Evolutionary conservation across 2,329 filamentous ascomycete species (phyloP), one percentile per base, ranked within the genome.

Genomic region (Colletotrichum agaves): DNA sequence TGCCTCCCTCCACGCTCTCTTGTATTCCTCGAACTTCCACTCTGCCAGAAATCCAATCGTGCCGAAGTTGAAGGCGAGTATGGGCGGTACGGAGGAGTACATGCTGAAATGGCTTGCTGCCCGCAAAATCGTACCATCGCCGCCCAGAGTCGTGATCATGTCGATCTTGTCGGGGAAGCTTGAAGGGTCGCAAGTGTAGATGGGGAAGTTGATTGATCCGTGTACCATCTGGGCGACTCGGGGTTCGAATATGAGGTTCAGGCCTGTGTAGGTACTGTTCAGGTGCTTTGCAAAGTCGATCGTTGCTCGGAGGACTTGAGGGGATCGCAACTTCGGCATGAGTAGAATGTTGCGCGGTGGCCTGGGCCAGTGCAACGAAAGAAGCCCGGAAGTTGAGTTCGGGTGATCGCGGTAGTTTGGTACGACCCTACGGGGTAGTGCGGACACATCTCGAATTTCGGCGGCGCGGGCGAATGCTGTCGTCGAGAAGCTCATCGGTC

Each of bases 51-150:
- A 99, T 0, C 96, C 96, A 1, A 99, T 83, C 0, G 95, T 97
- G 5, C 96, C 96, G 93, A 99, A 98, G 76, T 94, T 97, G 76
- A 99, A 99, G 1, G 93, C 94, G 7, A 99, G 83, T 37, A 99
- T 92, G 0, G 96, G 96, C 0, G 96, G 96, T 0, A 99, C 95
- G 47, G 89, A 89, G 2, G 87, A 84, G 49, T 92, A 90, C 41
- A 93, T 91, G 67, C 93, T 93, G 80, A 97, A 74, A 19, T 75
- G 85, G 61, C 92, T 94, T 2, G 93, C 91, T 0, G 94, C 94
- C 67, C 93, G 92, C 52, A 97, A 80, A 61, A 97, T 95, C 2
- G 94, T 97, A 69, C 94, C 94, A 78, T 99, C 96, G 46, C 96
- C 96, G 60, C 96, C 96, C 56, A 99, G 88, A 0, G 96, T 98